Conservation (phyloP, 257 asterid genomes). For the Verbascum thapsus region DNA sequence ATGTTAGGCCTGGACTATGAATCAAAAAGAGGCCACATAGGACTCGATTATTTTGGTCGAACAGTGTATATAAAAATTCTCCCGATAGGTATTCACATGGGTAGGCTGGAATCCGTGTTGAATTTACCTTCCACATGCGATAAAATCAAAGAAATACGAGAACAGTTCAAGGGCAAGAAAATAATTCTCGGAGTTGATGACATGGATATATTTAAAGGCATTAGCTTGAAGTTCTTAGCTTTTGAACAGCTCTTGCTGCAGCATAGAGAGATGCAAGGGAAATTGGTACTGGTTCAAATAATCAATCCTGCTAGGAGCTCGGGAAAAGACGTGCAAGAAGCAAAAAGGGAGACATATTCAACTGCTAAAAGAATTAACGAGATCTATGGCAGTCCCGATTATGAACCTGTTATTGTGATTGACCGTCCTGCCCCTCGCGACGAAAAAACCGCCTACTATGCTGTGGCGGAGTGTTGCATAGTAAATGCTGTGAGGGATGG, state of each 20-base stretch:
- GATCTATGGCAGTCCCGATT: constrained; percentile 51
- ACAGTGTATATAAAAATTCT: constrained; percentile 83
- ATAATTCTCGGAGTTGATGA: constrained; percentile 87
- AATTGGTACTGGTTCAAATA: constrained; percentile 76
- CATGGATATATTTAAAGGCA: constrained; percentile 94
- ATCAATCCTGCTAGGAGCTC: constrained; percentile 92
- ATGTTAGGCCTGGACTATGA: constrained; percentile 90
- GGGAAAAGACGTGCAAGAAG: constrained; percentile 89
- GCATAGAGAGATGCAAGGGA: constrained; percentile 51
- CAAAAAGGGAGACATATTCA: constrained; percentile 70
- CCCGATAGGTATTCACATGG: constrained; percentile 92
- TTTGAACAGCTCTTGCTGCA: constrained; percentile 73
- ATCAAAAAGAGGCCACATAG: constrained; percentile 91
- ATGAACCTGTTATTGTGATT: constrained; percentile 71
- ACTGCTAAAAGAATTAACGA: constrained; percentile 66
- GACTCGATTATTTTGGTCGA: constrained; percentile 91
- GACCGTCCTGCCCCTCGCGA: constrained; percentile 74
- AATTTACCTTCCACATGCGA: constrained; percentile 60
- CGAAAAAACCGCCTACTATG: constrained; percentile 89
- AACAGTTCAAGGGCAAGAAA: constrained; percentile 66
- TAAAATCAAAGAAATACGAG: constrained; percentile 67
- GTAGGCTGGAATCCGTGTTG: constrained; percentile 74
- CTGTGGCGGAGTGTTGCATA: constrained; percentile 87
- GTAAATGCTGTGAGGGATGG: constrained; percentile 98
- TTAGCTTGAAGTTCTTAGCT: constrained; percentile 79